Evolutionary conservation across 495 filamentous ascomycete genomes (phyloP).

Genomic region (Beverwykella pulmonaria): DNA sequence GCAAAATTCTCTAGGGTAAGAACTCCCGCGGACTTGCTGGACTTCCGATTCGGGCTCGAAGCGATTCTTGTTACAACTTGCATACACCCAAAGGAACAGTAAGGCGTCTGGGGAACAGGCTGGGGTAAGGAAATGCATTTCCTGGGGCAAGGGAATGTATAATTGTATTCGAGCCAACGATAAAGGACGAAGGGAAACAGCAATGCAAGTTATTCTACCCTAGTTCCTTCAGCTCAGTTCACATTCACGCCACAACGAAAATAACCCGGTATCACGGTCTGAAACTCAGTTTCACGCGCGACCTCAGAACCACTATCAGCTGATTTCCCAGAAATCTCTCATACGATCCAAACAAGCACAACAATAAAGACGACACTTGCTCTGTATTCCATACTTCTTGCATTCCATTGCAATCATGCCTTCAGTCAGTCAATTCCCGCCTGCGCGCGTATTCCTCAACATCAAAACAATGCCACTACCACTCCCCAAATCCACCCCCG

Average conservation of each 20-base stretch:
- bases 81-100: background rate
- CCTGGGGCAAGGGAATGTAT: slow-evolving; percentile 28
- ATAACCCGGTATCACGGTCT: slow-evolving; percentile 7
- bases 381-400: background rate
- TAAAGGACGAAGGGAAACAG: background rate
- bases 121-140: slow-evolving; percentile 20
- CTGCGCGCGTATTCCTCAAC: slow-evolving; percentile 32
- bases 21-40: background rate
- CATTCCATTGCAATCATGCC: slow-evolving; percentile 23
- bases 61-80: background rate
- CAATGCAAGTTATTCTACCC: background rate
- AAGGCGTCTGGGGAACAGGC: background rate
- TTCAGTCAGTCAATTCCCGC: slow-evolving; percentile 33
- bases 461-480: background rate
- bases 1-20: background rate
- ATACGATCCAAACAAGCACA: background rate
- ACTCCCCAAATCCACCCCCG: background rate
- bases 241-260: background rate
- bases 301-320: background rate
- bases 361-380: background rate
- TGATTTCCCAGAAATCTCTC: background rate
- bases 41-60: background rate
- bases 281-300: background rate
- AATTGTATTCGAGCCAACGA: background rate
- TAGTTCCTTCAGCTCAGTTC: background rate